Conservation (phyloP, 2,329 filamentous ascomycete species). For the Sordariomycetes sp. region DNA sequence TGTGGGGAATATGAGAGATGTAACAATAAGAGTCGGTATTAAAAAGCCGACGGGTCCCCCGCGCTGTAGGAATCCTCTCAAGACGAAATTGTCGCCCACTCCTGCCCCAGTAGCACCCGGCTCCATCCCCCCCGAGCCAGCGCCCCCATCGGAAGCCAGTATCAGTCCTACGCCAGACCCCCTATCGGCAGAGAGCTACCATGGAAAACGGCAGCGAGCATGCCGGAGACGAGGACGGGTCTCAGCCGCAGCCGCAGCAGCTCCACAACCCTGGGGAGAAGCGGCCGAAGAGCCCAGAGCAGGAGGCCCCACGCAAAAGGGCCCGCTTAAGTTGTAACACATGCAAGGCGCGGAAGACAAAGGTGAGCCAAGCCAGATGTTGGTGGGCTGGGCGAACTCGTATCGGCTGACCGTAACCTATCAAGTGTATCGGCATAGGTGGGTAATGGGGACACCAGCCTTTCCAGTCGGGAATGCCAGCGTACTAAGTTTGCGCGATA, state of each 20-base stretch:
- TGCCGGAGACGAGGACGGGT: background rate
- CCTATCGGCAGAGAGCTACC: background rate
- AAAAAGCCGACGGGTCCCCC: too few relatives aligned
- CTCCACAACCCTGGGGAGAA: too few relatives aligned
- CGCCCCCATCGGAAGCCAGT: background rate
- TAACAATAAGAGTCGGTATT: too few relatives aligned
- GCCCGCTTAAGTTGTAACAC: slow-evolving; percentile 3
- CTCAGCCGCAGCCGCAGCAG: too few relatives aligned
- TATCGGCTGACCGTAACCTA: background rate
- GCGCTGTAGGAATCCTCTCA: background rate
- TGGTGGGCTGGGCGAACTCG: background rate
- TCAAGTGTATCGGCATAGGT: slow-evolving; percentile 2
- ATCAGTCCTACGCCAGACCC: background rate
- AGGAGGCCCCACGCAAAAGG: background rate
- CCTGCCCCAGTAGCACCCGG: background rate
- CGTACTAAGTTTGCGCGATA: background rate
- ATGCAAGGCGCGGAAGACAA: slow-evolving; percentile 3
- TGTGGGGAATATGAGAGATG: too few relatives aligned
- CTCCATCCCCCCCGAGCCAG: background rate
- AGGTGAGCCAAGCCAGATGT: background rate
- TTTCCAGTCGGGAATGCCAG: background rate
- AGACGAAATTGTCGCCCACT: too few relatives aligned
- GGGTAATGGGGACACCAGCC: background rate
- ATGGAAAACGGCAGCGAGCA: background rate
- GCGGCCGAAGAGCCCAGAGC: background rate